A percentile compares a stretch with the other conserved stretches of the same genome.
Evolutionary conservation across 768 basidiomycete genomes (phyloP).

Genomic region (Leccinum longicurvipes): DNA sequence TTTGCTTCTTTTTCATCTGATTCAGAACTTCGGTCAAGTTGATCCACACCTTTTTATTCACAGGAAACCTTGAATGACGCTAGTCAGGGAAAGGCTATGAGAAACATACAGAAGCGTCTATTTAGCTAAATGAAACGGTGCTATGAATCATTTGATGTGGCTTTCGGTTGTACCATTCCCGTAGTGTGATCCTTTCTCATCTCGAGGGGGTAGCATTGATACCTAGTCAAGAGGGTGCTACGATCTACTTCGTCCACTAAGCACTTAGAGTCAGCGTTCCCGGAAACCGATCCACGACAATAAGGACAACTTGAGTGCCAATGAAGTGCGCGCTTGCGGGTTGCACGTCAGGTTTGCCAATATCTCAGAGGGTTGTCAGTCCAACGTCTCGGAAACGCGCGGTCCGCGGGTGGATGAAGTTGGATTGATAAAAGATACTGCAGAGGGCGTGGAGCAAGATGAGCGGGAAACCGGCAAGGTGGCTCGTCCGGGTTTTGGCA

Average conservation of each 20-base stretch:
- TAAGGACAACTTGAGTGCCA: conserved; percentile 66
- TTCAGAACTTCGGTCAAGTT: background rate
- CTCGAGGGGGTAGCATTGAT: too few species aligned
- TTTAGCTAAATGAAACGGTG: background rate
- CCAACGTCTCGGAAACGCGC: conserved; percentile 53
- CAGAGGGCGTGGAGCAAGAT: conserved; percentile 80
- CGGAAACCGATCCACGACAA: conserved; percentile 85
- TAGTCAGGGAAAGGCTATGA: background rate
- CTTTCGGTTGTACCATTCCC: too few species aligned
- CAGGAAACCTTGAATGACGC: background rate
- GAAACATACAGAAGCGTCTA: background rate
- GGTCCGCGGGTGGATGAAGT: conserved; percentile 83
- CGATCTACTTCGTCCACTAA: too few species aligned
- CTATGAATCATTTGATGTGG: too few species aligned
- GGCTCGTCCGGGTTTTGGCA: conserved; percentile 69
- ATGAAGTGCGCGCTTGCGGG: conserved; percentile 60
- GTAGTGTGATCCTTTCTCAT: too few species aligned
- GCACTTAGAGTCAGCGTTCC: too few species aligned
- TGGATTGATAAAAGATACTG: conserved; percentile 81
- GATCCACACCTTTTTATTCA: background rate
- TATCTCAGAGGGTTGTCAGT: conserved; percentile 43
- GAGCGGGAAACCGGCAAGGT: conserved; percentile 68
- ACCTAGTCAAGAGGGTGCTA: too few species aligned
- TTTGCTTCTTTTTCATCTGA: background rate
- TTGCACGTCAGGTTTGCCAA: conserved; percentile 74